A percentile compares a stretch with the other conserved stretches of the same genome.
These are phyloP conservation scores for Phialophora macrospora DNA, from an alignment of 2,329 filamentous ascomycete genomes.

Conservation along the genomic window DNA sequence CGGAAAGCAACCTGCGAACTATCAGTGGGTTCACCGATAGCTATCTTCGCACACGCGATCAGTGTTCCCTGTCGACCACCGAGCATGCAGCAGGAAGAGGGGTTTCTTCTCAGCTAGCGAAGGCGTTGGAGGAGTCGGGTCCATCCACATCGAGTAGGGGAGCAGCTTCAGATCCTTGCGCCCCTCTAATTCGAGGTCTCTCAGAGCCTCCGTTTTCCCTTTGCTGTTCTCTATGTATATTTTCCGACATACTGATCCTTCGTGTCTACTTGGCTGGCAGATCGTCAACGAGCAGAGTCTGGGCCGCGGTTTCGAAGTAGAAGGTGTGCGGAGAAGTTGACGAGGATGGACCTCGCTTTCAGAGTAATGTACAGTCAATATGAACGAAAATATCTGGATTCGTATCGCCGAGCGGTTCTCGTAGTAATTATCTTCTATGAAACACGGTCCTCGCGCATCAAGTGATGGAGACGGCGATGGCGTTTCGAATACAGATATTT, in stretches of 20 bases:
- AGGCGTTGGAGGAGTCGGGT: constrained; percentile 25
- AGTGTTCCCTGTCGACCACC: background rate
- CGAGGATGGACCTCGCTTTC: background rate
- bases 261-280: background rate
- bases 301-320: background rate
- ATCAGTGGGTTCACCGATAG: background rate
- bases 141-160: background rate
- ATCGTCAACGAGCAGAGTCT: background rate
- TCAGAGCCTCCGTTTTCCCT: background rate
- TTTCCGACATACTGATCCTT: background rate
- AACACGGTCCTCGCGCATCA: background rate
- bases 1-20: background rate
- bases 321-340: background rate
- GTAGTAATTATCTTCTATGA: background rate
- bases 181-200: constrained; percentile 25
- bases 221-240: background rate
- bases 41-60: background rate
- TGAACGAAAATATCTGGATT: background rate
- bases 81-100: background rate
- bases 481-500: background rate
- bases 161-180: constrained; percentile 49
- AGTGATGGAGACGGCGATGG: background rate
- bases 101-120: constrained; percentile 11
- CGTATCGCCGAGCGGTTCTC: background rate
- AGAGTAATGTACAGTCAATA: constrained; percentile 2